Evolutionary conservation across 2,329 filamentous ascomycete species (phyloP).

Genomic region (Penicillium corylophilum): DNA sequence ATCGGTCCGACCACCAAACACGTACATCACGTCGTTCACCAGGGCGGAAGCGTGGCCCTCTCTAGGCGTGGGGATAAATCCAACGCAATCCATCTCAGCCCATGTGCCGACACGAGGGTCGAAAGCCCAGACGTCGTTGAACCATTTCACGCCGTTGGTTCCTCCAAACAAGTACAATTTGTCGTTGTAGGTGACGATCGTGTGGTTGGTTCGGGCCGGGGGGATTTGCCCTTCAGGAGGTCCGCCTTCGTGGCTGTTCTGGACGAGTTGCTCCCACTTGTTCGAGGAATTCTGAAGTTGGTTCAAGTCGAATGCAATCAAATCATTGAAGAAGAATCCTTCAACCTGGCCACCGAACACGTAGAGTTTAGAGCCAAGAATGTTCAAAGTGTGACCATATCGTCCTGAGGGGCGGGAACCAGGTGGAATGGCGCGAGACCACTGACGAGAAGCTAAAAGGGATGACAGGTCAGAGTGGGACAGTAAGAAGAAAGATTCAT

Average conservation of each 20-base stretch:
- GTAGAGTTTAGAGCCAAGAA: slow-evolving; percentile 93
- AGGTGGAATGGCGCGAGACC: slow-evolving; percentile 89
- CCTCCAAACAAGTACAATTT: slow-evolving; percentile 96
- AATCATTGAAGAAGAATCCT: slow-evolving; percentile 96
- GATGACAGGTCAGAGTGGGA: slow-evolving; percentile 21
- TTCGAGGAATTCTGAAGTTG: slow-evolving; percentile 88
- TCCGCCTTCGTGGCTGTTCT: slow-evolving; percentile 62
- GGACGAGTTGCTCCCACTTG: slow-evolving; percentile 89
- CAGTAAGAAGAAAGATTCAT: slow-evolving; percentile 15
- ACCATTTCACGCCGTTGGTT: slow-evolving; percentile 94
- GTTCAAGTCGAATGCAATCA: slow-evolving; percentile 93
- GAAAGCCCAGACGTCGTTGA: slow-evolving; percentile 98
- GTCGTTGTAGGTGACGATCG: slow-evolving; percentile 86
- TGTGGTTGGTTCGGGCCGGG: slow-evolving; percentile 90
- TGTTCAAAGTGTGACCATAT: slow-evolving; percentile 95
- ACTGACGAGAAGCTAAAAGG: slow-evolving; percentile 82
- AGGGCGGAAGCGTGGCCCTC: slow-evolving; percentile 93
- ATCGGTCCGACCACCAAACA: slow-evolving; percentile 93
- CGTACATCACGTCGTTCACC: slow-evolving; percentile 98
- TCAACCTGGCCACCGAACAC: slow-evolving; percentile 98
- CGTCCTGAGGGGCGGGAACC: slow-evolving; percentile 83
- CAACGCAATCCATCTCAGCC: slow-evolving; percentile 90
- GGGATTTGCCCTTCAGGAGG: slow-evolving; percentile 67
- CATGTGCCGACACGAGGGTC: slow-evolving; percentile 80
- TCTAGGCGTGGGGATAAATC: slow-evolving; percentile 89